Percentiles rank a stretch among this genome's conserved stretches.
Conservation (phyloP, 192 early-diverging fungal species). For the Umbelopsis ramanniana region DNA sequence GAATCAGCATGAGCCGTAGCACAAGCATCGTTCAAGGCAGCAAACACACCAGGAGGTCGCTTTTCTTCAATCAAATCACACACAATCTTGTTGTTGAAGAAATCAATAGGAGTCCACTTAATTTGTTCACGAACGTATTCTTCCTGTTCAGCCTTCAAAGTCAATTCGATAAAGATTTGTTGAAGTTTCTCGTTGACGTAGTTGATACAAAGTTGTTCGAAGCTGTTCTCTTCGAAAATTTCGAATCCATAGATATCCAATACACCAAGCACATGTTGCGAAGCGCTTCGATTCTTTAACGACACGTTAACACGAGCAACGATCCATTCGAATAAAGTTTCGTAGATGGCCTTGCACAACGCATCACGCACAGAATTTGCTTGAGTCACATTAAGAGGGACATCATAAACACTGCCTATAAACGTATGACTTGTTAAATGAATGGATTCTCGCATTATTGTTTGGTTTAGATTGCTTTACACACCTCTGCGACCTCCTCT, state of each 20-base stretch:
- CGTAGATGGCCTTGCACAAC: constrained; percentile 92
- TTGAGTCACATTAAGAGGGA: constrained; percentile 90
- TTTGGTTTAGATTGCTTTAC: neutral
- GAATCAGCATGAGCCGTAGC: constrained; percentile 95
- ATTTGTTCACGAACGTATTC: constrained; percentile 97
- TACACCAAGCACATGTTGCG: constrained; percentile 84
- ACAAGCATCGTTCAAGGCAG: constrained; percentile 96
- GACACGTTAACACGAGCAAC: constrained; percentile 91
- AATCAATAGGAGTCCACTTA: constrained; percentile 98
- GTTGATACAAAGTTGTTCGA: constrained; percentile 99
- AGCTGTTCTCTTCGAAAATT: constrained; percentile 93
- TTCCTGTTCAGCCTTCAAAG: constrained; percentile 98
- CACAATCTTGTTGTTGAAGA: constrained; percentile 99
- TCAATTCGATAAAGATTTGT: constrained; percentile 99
- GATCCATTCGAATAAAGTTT: constrained; percentile 98
- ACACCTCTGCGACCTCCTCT: constrained; percentile 73
- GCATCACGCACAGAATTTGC: constrained; percentile 91
- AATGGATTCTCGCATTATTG: too few species aligned
- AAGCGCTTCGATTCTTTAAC: constrained; percentile 65
- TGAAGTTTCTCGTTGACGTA: constrained; percentile 98
- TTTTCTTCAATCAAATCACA: constrained; percentile 98
- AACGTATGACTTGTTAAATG: neutral
- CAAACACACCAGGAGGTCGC: constrained; percentile 91
- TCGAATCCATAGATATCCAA: constrained; percentile 99
- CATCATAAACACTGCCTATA: constrained; percentile 70